Evolutionary conservation across 2,329 filamentous ascomycete genomes (phyloP).

Genomic region (Venturiaceae sp.): DNA sequence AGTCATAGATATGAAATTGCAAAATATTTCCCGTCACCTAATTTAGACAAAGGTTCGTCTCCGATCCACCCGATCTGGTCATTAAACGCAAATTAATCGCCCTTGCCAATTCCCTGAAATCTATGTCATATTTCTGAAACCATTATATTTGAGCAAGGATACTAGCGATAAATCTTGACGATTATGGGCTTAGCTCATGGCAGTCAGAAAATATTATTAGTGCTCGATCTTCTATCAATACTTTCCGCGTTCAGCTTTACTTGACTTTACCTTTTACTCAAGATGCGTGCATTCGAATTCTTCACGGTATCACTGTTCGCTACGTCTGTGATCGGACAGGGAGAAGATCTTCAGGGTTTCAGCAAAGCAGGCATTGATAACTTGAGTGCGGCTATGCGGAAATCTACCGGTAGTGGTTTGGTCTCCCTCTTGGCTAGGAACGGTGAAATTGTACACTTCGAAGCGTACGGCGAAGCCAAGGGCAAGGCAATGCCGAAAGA

Average conservation of each 20-base stretch:
- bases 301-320: not conserved
- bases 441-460: not conserved
- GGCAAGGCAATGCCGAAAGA: not conserved
- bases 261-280: not conserved
- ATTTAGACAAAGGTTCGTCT: not conserved
- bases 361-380: not conserved
- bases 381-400: not conserved
- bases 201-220: too few species aligned
- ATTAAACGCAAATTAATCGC: not conserved
- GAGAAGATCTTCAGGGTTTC: conserved; percentile 1
- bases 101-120: not conserved
- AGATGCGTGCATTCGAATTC: not conserved
- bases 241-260: not conserved
- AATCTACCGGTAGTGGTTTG: not conserved
- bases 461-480: not conserved
- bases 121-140: not conserved
- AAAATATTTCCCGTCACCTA: not conserved
- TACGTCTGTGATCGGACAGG: not conserved
- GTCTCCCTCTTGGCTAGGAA: conserved; percentile 1
- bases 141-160: not conserved
- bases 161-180: not conserved
- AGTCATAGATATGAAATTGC: too few species aligned
- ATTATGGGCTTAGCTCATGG: not conserved
- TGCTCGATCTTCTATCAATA: not conserved
- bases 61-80: not conserved